Evolutionary conservation across 2,329 filamentous ascomycete species (phyloP).

Genomic region (Botryosphaeria dothidea): DNA sequence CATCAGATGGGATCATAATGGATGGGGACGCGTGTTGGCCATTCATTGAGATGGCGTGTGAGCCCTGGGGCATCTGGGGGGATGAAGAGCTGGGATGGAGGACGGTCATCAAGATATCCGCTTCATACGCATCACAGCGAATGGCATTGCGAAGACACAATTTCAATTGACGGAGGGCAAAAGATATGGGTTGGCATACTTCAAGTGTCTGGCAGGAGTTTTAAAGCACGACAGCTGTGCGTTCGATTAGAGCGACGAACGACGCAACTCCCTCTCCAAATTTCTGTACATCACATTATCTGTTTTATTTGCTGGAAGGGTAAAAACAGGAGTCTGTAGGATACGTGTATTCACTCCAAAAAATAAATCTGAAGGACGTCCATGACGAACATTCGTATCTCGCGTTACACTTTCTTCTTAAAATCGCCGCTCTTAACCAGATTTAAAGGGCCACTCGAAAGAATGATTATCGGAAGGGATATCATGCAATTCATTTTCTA

Average conservation of each 20-base stretch:
- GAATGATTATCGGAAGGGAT: too few species aligned
- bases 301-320: background rate
- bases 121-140: background rate
- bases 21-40: background rate
- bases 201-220: background rate
- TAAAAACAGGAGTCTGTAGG: constrained; percentile 7
- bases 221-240: background rate
- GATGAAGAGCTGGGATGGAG: too few species aligned
- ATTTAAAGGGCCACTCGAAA: too few species aligned
- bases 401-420: too few species aligned
- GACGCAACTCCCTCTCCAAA: background rate
- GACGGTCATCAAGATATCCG: too few species aligned
- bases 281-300: background rate
- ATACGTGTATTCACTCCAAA: background rate
- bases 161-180: background rate
- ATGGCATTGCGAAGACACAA: background rate
- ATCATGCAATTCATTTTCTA: too few species aligned
- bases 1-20: too few species aligned
- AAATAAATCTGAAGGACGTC: background rate
- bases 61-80: too few species aligned
- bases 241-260: background rate
- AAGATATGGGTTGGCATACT: too few species aligned
- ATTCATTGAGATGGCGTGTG: too few species aligned
- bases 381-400: background rate
- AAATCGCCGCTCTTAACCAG: too few species aligned